A percentile compares a stretch with the other conserved stretches of the same genome.
Conservation (phyloP, 768 basidiomycete genomes). For the Lanmaoa rubissima region DNA sequence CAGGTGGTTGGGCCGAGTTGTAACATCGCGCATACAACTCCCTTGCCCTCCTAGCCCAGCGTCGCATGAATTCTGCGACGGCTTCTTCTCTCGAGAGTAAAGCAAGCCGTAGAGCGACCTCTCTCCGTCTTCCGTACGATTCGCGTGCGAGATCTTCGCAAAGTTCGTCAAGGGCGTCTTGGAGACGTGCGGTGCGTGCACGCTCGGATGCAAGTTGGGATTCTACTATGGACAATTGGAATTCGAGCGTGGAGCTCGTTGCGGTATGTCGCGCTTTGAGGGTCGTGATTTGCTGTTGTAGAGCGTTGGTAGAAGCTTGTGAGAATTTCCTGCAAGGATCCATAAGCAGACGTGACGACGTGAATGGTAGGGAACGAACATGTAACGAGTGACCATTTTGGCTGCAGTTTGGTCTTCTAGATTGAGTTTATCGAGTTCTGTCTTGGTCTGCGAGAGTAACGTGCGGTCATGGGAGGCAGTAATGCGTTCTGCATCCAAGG, state of each 20-base stretch:
- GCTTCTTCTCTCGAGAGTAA: constrained; percentile 65
- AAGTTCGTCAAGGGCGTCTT: constrained; percentile 62
- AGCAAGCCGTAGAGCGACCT: constrained; percentile 62
- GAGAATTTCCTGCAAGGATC: constrained; percentile 68
- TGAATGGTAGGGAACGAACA: constrained; percentile 45
- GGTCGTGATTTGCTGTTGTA: constrained; percentile 58
- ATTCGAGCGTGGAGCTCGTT: constrained; percentile 54
- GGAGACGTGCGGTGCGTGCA: constrained; percentile 46
- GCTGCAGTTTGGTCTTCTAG: constrained; percentile 74
- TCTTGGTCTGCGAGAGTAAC: constrained; percentile 44
- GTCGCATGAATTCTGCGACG: constrained; percentile 49
- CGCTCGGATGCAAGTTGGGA: constrained; percentile 44
- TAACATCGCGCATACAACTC: constrained; percentile 39
- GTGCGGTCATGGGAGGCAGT: constrained; percentile 41
- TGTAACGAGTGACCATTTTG: constrained; percentile 83
- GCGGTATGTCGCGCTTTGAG: constrained; percentile 63
- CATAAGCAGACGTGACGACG: neutral
- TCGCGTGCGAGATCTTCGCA: constrained; percentile 71
- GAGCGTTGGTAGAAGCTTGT: constrained; percentile 64
- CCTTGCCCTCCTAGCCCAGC: constrained; percentile 53
- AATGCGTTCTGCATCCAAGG: constrained; percentile 47
- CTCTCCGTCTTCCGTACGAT: constrained; percentile 67
- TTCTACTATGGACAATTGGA: constrained; percentile 46
- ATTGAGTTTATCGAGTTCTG: constrained; percentile 53
- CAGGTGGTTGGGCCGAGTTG: neutral